These are phyloP conservation scores for Pichia deserticola DNA, from an alignment of 805 yeast genomes.

Conservation along the genomic window DNA sequence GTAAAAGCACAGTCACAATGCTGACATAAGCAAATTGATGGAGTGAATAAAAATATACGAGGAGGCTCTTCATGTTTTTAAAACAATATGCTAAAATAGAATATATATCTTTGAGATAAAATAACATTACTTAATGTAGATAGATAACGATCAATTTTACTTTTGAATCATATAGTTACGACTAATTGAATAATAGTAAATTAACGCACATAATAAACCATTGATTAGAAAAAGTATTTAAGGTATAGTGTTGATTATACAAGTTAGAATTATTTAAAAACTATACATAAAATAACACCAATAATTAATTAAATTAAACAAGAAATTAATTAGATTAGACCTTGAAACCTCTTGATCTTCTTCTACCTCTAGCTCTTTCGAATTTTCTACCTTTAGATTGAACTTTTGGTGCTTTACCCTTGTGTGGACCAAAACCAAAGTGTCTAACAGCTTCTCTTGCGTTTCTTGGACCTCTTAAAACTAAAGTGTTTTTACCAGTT, in stretches of 20 bases:
- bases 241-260: not conserved
- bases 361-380: slow-evolving; percentile 99
- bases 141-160: too few relatives aligned
- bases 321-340: slow-evolving; percentile 55
- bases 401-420: slow-evolving; percentile 98
- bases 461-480: slow-evolving; percentile 98
- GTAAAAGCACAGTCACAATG: slow-evolving; percentile 4
- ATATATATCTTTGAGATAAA: too few relatives aligned
- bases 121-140: too few relatives aligned
- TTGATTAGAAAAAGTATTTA: not conserved
- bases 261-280: not conserved
- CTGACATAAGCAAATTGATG: not conserved
- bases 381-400: slow-evolving; percentile 97
- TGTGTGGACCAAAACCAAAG: slow-evolving; percentile 99
- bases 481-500: slow-evolving; percentile 97
- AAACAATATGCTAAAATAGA: too few relatives aligned
- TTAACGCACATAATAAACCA: not conserved
- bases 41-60: not conserved
- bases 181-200: not conserved
- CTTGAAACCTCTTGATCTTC: slow-evolving; percentile 99
- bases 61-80: too few relatives aligned
- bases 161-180: not conserved
- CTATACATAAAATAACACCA: not conserved
- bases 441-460: slow-evolving; percentile 99
- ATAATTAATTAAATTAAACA: not conserved